These are phyloP conservation scores for Astraeus odoratus DNA, from an alignment of 768 basidiomycete species.

Conservation along the genomic window DNA sequence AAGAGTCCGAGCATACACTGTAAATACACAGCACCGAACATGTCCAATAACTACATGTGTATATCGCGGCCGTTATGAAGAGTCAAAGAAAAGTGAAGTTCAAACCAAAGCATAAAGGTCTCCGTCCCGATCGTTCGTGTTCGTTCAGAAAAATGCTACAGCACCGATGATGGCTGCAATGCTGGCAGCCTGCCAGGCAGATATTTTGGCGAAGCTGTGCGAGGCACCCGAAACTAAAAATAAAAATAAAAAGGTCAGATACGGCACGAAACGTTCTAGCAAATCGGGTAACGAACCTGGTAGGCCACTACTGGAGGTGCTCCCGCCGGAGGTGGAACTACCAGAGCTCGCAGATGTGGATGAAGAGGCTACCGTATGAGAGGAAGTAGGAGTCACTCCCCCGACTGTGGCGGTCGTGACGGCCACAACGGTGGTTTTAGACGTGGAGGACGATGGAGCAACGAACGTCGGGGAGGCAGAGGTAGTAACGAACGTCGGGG, in stretches of 20 bases:
- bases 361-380: not conserved
- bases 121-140: not conserved
- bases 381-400: not conserved
- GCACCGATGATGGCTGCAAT: constrained; percentile 8
- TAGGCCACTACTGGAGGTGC: not conserved
- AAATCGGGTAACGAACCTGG: no score
- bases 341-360: not conserved
- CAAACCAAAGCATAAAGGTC: not conserved
- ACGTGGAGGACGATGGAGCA: not conserved
- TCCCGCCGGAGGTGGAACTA: not conserved
- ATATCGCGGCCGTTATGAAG: no score
- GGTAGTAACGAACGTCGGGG: not conserved
- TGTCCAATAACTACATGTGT: no score
- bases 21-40: no score
- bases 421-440: not conserved
- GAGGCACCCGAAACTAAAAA: constrained; percentile 5
- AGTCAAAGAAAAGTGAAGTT: not conserved
- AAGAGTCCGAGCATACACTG: no score
- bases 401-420: not conserved
- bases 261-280: not conserved
- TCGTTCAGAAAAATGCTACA: not conserved
- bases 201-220: constrained; percentile 2
- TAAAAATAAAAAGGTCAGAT: not conserved
- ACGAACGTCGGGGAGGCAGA: not conserved
- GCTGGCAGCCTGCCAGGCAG: not conserved